Conservation (phyloP, 225 moss, liverwort and hornwort genomes). For the Marchantia polymorpha region DNA sequence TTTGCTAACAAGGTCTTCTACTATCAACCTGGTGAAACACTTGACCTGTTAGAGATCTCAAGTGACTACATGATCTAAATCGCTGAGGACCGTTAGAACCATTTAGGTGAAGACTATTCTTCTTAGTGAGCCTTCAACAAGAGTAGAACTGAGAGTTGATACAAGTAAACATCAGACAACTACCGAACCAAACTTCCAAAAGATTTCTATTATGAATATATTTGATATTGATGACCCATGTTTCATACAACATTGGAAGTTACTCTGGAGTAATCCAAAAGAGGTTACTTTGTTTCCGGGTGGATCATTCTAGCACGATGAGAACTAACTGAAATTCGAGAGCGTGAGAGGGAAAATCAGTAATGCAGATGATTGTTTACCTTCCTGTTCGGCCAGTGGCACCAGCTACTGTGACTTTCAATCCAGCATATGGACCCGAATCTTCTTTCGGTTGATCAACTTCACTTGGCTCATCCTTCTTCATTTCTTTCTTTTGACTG, state of each 20-base stretch:
- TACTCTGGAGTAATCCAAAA: background rate
- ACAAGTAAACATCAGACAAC: no score
- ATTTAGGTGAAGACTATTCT: no score
- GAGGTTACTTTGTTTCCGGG: background rate
- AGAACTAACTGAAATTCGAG: background rate
- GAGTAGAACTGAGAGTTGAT: no score
- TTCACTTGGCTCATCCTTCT: conserved; percentile 12
- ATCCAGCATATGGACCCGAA: conserved; percentile 31
- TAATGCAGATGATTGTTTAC: conserved; percentile 24
- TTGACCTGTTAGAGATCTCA: no score
- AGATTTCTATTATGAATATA: no score
- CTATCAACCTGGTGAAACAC: conserved; percentile 54
- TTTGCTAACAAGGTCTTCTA: conserved; percentile 63
- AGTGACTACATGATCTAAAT: no score
- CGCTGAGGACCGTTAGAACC: no score
- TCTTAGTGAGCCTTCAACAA: no score
- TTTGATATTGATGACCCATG: no score
- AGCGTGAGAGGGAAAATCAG: background rate
- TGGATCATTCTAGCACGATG: background rate
- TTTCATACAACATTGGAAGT: background rate
- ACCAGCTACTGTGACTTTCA: conserved; percentile 83
- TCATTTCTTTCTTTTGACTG: conserved; percentile 22
- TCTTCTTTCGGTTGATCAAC: conserved; percentile 26
- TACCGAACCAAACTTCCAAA: no score
- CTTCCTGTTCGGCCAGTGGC: conserved; percentile 82